These are phyloP conservation scores for Candida cerambycidarum DNA, from an alignment of 805 yeast species.

Conservation along the genomic window DNA sequence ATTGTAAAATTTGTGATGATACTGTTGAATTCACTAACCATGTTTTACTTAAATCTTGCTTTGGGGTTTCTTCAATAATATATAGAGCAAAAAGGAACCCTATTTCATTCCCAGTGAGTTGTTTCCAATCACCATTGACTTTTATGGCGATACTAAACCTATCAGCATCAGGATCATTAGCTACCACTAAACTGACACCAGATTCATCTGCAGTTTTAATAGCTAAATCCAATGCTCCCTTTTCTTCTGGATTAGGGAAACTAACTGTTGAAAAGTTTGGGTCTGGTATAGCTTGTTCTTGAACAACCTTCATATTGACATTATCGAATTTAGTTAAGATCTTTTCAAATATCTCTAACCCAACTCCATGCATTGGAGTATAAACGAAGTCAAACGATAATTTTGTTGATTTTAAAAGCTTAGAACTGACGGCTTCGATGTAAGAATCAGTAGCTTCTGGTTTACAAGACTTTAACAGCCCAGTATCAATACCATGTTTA, in stretches of 20 bases:
- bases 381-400: conserved; percentile 59
- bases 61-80: conserved; percentile 38
- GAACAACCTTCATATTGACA: conserved; percentile 33
- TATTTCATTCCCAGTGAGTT: conserved; percentile 87
- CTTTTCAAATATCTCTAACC: conserved; percentile 56
- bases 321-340: conserved; percentile 30
- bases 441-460: conserved; percentile 45
- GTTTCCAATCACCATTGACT: conserved; percentile 56
- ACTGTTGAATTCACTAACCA: conserved; percentile 86
- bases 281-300: conserved; percentile 71
- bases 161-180: conserved; percentile 98
- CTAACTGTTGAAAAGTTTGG: conserved; percentile 82
- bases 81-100: conserved; percentile 81
- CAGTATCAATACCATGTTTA: conserved; percentile 18
- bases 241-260: conserved; percentile 96
- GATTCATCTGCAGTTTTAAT: conserved; percentile 56
- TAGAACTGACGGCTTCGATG: conserved; percentile 21
- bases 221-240: conserved; percentile 82
- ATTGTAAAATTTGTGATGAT: conserved; percentile 75
- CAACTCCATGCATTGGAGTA: conserved; percentile 97
- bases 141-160: conserved; percentile 81
- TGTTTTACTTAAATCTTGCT: conserved; percentile 29
- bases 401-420: conserved; percentile 30
- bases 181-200: conserved; percentile 60
- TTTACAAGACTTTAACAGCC: conserved; percentile 41